Evolutionary conservation across 75 land plant genomes (phyloP).

Genomic region (Sequoiadendron giganteum): DNA sequence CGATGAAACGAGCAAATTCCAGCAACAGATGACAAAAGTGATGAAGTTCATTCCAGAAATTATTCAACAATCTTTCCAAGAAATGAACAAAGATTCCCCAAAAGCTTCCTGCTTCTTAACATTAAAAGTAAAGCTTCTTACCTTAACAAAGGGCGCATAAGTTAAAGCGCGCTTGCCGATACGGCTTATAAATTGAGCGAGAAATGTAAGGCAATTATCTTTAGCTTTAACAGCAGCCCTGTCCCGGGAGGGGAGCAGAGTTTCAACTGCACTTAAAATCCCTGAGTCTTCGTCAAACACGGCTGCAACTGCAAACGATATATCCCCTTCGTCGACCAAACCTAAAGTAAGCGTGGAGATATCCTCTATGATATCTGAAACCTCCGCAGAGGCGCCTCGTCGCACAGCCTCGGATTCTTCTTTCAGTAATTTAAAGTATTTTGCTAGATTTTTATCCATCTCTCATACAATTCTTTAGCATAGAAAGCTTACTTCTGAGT

Average conservation of each 20-base stretch:
- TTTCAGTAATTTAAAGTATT: slow-evolving; percentile 23
- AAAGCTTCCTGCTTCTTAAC: too few relatives aligned
- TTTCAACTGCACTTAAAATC: slow-evolving; percentile 26
- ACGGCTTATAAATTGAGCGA: too few relatives aligned
- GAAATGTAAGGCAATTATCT: too few relatives aligned
- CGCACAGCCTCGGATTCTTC: slow-evolving; percentile 27
- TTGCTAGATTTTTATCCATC: slow-evolving; percentile 37
- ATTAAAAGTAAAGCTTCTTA: too few relatives aligned
- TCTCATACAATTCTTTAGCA: neutral
- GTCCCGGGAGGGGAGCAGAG: slow-evolving; percentile 17
- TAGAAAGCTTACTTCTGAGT: neutral
- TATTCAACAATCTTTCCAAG: too few relatives aligned
- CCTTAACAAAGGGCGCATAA: too few relatives aligned
- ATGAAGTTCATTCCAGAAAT: too few relatives aligned
- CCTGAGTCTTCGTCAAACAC: slow-evolving; percentile 39
- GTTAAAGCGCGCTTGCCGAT: too few relatives aligned
- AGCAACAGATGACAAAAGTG: too few relatives aligned
- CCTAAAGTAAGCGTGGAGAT: slow-evolving; percentile 22
- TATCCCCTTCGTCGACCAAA: slow-evolving; percentile 27
- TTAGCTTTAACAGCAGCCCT: slow-evolving; percentile 27
- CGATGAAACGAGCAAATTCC: too few relatives aligned
- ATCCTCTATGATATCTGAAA: slow-evolving; percentile 16
- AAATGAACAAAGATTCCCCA: slow-evolving; percentile 10
- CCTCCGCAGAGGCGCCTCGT: slow-evolving; percentile 24
- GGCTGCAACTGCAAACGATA: slow-evolving; percentile 34